Evolutionary conservation across 2,329 filamentous ascomycete species (phyloP).

Genomic region (Fragosphaeria purpurea): DNA sequence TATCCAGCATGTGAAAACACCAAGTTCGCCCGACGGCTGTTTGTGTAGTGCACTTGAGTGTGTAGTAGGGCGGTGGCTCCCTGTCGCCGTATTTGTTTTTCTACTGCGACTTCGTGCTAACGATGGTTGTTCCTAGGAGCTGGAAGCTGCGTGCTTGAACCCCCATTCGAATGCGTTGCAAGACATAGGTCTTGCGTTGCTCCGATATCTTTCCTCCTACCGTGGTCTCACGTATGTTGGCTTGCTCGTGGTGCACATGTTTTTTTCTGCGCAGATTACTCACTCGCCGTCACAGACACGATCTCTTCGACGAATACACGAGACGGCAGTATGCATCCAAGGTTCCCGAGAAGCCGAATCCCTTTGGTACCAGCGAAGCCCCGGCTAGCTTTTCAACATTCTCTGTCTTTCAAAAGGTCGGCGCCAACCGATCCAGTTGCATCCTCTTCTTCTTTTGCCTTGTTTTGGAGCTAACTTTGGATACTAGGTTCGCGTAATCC

Average conservation of each 20-base stretch:
- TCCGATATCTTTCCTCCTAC: slow-evolving; percentile 92
- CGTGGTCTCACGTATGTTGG: slow-evolving; percentile 71
- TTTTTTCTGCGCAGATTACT: background rate
- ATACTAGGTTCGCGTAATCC: slow-evolving; percentile 61
- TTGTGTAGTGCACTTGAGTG: too few relatives aligned
- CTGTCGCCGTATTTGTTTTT: too few relatives aligned
- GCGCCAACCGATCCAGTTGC: background rate
- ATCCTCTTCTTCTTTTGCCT: too few relatives aligned
- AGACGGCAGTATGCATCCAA: slow-evolving; percentile 81
- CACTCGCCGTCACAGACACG: slow-evolving; percentile 43
- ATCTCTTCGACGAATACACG: slow-evolving; percentile 89
- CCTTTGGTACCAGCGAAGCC: slow-evolving; percentile 69
- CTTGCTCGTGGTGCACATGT: background rate
- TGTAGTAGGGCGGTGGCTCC: too few relatives aligned
- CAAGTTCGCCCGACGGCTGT: too few relatives aligned
- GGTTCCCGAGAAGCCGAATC: slow-evolving; percentile 61
- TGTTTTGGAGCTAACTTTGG: background rate
- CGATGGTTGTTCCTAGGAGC: slow-evolving; percentile 45
- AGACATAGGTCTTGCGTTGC: slow-evolving; percentile 73
- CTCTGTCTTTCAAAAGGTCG: slow-evolving; percentile 68
- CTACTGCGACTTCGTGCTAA: background rate
- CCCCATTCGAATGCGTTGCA: slow-evolving; percentile 64
- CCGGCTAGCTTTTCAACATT: slow-evolving; percentile 70
- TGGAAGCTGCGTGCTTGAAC: slow-evolving; percentile 82
- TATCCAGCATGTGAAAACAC: too few relatives aligned